Evolutionary conservation across 305 asterid species (phyloP).

Genomic region (Fraxinus latifolia): DNA sequence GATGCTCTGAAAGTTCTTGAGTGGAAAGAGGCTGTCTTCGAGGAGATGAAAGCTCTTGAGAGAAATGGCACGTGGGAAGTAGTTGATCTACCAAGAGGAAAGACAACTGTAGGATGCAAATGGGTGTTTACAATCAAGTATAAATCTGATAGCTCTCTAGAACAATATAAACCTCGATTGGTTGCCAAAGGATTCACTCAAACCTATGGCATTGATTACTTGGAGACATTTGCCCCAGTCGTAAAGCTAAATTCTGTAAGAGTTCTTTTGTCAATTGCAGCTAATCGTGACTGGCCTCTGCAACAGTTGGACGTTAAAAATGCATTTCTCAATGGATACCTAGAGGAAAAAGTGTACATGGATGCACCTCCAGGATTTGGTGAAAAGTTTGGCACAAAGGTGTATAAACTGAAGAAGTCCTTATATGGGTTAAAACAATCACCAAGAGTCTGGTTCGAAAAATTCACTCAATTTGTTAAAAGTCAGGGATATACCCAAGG

Average conservation of each 20-base stretch:
- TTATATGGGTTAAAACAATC: neutral
- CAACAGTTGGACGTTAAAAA: no score
- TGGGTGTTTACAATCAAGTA: neutral
- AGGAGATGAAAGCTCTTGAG: no score
- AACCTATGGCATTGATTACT: neutral
- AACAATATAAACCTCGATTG: no score
- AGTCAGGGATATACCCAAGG: neutral
- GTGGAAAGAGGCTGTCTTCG: no score
- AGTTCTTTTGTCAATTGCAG: no score
- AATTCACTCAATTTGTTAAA: neutral
- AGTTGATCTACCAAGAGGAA: no score
- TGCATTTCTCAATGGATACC: neutral
- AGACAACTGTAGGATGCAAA: no score
- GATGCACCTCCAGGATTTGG: neutral
- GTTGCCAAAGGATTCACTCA: neutral
- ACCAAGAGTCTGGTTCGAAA: neutral
- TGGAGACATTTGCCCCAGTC: neutral
- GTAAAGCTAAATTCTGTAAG: no score
- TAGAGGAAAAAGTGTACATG: neutral
- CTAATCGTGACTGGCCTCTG: no score
- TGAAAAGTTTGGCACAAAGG: neutral
- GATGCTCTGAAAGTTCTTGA: no score
- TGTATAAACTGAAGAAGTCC: no score
- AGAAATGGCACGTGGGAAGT: no score
- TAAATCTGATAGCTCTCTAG: neutral